phyloP scores from a whole-genome alignment of 192 early-diverging fungal species.

The Backusella macrospora region DNA sequence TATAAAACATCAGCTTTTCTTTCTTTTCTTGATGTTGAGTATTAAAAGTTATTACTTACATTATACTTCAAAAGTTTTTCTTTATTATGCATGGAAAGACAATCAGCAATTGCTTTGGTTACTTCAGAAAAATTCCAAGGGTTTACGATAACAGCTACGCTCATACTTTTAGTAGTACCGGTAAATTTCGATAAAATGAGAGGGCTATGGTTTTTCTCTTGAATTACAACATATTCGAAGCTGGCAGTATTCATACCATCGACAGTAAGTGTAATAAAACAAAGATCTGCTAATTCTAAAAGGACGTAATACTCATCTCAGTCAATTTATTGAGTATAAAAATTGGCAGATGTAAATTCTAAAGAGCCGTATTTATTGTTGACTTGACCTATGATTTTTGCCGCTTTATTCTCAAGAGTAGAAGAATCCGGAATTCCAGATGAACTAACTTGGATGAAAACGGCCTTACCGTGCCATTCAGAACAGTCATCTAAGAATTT shows the following conservation, averaged over 20 bases:
- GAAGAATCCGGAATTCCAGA: constrained; percentile 74
- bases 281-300: constrained; percentile 90
- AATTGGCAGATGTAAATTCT: constrained; percentile 92
- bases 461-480: constrained; percentile 90
- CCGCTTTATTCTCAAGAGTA: constrained; percentile 80
- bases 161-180: constrained; percentile 84
- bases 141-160: constrained; percentile 83
- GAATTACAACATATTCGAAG: constrained; percentile 93
- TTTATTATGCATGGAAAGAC: constrained; percentile 63
- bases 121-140: constrained; percentile 89
- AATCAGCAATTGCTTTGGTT: constrained; percentile 75
- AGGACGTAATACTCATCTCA: constrained; percentile 96
- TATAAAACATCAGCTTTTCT: neutral
- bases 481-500: constrained; percentile 89
- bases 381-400: constrained; percentile 90
- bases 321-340: constrained; percentile 91
- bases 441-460: constrained; percentile 95
- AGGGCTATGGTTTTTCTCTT: constrained; percentile 82
- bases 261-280: constrained; percentile 86
- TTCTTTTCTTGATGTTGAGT: neutral
- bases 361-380: constrained; percentile 95
- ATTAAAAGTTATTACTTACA: constrained; percentile 38
- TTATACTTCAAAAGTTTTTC: constrained; percentile 65
- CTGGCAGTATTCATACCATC: constrained; percentile 99
- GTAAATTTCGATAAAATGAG: constrained; percentile 97